Evolutionary conservation across 495 filamentous ascomycete genomes (phyloP).

Genomic region (Penicillium parvum): DNA sequence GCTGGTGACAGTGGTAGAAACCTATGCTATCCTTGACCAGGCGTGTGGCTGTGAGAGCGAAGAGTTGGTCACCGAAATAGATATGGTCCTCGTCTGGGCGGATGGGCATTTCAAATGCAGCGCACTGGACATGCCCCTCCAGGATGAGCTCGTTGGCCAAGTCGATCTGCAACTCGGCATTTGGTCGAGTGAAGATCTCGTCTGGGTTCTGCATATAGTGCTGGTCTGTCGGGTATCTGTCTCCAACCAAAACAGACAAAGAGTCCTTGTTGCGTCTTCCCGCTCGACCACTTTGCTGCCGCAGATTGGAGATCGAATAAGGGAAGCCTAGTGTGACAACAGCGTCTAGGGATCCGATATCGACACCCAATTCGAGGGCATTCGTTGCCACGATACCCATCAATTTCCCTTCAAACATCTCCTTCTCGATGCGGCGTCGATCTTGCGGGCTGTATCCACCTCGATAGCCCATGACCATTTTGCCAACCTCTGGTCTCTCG

Average conservation of each 20-base stretch:
- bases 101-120: slow-evolving; percentile 93
- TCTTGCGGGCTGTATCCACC: slow-evolving; percentile 97
- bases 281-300: slow-evolving; percentile 92
- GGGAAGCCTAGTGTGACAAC: slow-evolving; percentile 94
- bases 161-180: slow-evolving; percentile 84
- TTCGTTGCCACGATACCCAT: slow-evolving; percentile 92
- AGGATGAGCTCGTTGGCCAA: slow-evolving; percentile 85
- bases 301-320: slow-evolving; percentile 87
- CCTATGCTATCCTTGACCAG: slow-evolving; percentile 69
- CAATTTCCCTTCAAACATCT: slow-evolving; percentile 96
- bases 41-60: slow-evolving; percentile 67
- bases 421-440: slow-evolving; percentile 79
- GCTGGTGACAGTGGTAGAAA: slow-evolving; percentile 84
- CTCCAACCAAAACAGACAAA: slow-evolving; percentile 85
- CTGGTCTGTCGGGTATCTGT: slow-evolving; percentile 88
- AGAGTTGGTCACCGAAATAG: slow-evolving; percentile 78
- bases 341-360: slow-evolving; percentile 93
- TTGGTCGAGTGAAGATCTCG: slow-evolving; percentile 92
- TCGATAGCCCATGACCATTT: slow-evolving; percentile 89
- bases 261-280: slow-evolving; percentile 93
- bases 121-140: slow-evolving; percentile 94
- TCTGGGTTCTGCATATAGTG: slow-evolving; percentile 96
- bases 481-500: slow-evolving; percentile 67
- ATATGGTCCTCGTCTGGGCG: slow-evolving; percentile 63
- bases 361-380: slow-evolving; percentile 88